Evolutionary conservation across 495 filamentous ascomycete species (phyloP).

Genomic region (Articulospora tetracladia): DNA sequence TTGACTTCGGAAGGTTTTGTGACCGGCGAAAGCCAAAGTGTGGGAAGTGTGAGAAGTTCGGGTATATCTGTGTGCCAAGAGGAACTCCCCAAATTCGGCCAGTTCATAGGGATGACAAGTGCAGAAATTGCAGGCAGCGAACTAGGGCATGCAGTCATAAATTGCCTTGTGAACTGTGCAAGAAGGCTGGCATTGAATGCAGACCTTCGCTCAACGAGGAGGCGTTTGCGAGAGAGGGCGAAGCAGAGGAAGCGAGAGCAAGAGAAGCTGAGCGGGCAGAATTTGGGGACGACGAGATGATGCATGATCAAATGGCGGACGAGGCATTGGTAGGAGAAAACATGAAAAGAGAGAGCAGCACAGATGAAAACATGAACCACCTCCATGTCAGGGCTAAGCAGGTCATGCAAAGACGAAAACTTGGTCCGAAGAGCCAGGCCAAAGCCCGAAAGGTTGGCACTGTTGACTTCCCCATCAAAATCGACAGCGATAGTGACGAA

Average conservation of each 20-base stretch:
- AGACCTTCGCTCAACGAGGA: not conserved
- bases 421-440: too few species aligned
- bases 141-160: not conserved
- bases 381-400: not conserved
- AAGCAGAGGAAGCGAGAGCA: not conserved
- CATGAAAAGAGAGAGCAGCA: not conserved
- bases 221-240: not conserved
- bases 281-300: not conserved
- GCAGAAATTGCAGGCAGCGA: not conserved
- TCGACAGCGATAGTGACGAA: too few species aligned
- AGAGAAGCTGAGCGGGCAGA: not conserved
- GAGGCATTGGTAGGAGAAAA: not conserved
- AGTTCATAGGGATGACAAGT: not conserved
- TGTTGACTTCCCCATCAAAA: too few species aligned
- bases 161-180: not conserved
- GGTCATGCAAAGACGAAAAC: too few species aligned
- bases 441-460: too few species aligned
- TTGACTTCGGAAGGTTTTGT: not conserved
- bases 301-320: not conserved
- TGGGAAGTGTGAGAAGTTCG: not conserved
- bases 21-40: not conserved
- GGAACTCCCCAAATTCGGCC: not conserved
- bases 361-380: not conserved
- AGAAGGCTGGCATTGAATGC: not conserved
- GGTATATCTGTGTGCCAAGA: not conserved